Conservation (phyloP, 495 filamentous ascomycete genomes). For the Elaphomyces granulatus region DNA sequence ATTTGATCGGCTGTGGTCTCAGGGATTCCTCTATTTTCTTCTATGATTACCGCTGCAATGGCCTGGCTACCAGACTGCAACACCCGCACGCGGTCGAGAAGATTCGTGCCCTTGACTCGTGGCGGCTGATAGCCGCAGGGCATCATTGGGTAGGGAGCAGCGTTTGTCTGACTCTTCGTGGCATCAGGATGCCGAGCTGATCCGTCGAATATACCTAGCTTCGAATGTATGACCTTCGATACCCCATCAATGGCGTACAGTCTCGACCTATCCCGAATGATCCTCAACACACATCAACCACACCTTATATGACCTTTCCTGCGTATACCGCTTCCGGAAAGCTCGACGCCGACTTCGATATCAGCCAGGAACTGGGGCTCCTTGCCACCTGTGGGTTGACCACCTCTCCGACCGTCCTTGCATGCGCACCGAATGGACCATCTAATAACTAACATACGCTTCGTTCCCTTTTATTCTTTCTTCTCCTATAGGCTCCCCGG, state of each 20-base stretch:
- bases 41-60: constrained; percentile 24
- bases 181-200: not conserved
- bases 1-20: constrained; percentile 25
- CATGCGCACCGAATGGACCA: not conserved
- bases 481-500: constrained; percentile 14
- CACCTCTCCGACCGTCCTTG: not conserved
- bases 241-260: constrained; percentile 18
- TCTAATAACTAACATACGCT: too few species aligned
- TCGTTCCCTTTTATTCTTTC: too few species aligned
- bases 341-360: constrained; percentile 23
- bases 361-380: constrained; percentile 25
- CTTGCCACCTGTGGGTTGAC: constrained; percentile 24
- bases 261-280: constrained; percentile 13
- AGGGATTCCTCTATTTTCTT: constrained; percentile 25
- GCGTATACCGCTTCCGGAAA: constrained; percentile 16
- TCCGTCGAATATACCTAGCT: constrained; percentile 14
- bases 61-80: constrained; percentile 19
- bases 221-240: constrained; percentile 35
- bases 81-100: constrained; percentile 24
- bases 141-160: constrained; percentile 17
- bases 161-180: constrained; percentile 1
- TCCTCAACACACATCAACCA: constrained; percentile 18
- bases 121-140: constrained; percentile 25
- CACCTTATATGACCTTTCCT: constrained; percentile 24
- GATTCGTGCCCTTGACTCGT: constrained; percentile 24